Evolutionary conservation across 2,329 filamentous ascomycete genomes (phyloP), one percentile per base, ranked within the genome.

Genomic region (Sordariomycetes sp.): DNA sequence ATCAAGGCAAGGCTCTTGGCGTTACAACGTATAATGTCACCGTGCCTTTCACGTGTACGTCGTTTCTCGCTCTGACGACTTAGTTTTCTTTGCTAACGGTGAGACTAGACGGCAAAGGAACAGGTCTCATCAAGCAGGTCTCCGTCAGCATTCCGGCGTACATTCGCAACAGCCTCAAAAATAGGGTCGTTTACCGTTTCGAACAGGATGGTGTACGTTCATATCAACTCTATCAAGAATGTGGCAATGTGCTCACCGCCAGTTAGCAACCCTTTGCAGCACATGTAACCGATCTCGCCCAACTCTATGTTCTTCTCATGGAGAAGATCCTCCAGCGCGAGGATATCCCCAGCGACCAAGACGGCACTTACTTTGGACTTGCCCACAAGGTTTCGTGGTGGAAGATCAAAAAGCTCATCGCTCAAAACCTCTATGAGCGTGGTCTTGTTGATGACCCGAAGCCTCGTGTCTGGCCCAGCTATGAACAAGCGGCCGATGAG

Each of bases 341-440:
- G 15, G 6, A 9, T 3, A 24, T 33, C 17, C 48, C 52, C 2
- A 51, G 35, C 21, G 53, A 51, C 0, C 42, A 48, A 12, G 37
- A 55, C 0, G 54, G 58, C 3, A 59, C 57, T 34, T 58, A 57
- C 36, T 59, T 59, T 27, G 44, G 44, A 4, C 33, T 48, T 8
- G 48, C 49, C 3, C 53, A 60, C 24, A 43, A 39, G 9, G 27
- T 40, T 0, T 35, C 42, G 8, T 54, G 48, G 45, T 57, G 51
- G 53, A 44, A 46, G 2, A 30, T 53, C 17, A 46, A 51, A 46
- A 35, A 54, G 2, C 34, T 40, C 7, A 33, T 61, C 8, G 49
- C 52, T 0, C 16, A 42, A 15, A 35, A 31, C 0, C 38, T 60
- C 6, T 24, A 57, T 10, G 41, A 42, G 2, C 50, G 51, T 3